Evolutionary conservation across 768 basidiomycete species (phyloP).

Genomic region (Hortiboletus campestris): DNA sequence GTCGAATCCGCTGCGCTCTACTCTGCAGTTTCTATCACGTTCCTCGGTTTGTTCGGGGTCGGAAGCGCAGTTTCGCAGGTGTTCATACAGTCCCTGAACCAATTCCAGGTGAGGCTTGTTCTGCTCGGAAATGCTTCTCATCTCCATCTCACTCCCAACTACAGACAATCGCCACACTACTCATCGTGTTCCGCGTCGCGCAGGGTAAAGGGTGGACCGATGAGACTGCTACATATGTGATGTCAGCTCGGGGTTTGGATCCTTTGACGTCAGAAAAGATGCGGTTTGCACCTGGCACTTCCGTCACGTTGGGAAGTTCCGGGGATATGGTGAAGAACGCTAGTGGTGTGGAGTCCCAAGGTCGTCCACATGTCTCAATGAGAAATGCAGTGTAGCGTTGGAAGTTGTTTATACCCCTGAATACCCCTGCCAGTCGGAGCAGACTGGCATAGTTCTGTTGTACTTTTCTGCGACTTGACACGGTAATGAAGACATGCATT

Average conservation of each 20-base stretch:
- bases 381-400: not conserved
- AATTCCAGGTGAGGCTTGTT: slow-evolving; percentile 24
- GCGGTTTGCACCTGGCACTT: not conserved
- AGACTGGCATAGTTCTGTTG: no score
- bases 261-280: not conserved
- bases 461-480: not conserved
- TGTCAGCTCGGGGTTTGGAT: not conserved
- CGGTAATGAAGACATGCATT: no score
- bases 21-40: slow-evolving; percentile 25
- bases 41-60: slow-evolving; percentile 28
- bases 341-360: not conserved
- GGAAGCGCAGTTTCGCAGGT: slow-evolving; percentile 25
- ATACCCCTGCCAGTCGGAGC: not conserved
- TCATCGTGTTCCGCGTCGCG: slow-evolving; percentile 9
- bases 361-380: not conserved
- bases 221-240: slow-evolving; percentile 1
- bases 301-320: not conserved
- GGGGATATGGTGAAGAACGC: not conserved
- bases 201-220: slow-evolving; percentile 7
- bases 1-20: slow-evolving; percentile 37
- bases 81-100: slow-evolving; percentile 29
- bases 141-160: not conserved
- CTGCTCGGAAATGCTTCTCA: no score
- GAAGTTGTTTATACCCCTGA: not conserved
- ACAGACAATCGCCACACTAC: slow-evolving; percentile 4